Conservation (phyloP, 768 basidiomycete species). For the Hirschioporus abietinus region DNA sequence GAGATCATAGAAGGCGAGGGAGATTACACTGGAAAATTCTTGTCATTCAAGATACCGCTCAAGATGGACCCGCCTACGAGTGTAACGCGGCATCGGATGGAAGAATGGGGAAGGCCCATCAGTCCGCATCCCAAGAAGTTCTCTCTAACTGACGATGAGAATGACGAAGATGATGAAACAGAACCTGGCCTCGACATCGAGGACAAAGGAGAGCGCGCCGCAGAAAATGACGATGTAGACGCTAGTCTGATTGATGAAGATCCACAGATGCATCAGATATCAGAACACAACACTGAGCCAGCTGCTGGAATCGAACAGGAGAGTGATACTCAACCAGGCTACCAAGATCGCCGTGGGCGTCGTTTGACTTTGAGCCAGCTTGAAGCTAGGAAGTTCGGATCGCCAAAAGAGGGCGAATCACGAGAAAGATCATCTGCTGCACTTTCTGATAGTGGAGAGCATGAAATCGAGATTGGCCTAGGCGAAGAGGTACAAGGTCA, state of each 20-base stretch:
- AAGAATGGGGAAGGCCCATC: conserved; percentile 63
- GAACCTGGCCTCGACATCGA: conserved; percentile 12
- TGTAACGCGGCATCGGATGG: conserved; percentile 41
- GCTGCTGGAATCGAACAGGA: conserved; percentile 19
- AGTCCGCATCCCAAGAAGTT: conserved; percentile 37
- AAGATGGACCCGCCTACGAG: conserved; percentile 65
- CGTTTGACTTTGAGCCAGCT: conserved; percentile 26
- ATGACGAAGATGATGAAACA: conserved; percentile 24
- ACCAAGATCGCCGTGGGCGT: conserved; percentile 28
- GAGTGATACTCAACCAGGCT: conserved; percentile 5
- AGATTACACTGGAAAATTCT: conserved; percentile 66
- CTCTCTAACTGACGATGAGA: conserved; percentile 11
- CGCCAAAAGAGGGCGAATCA: conserved; percentile 7
- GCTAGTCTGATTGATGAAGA: not conserved
- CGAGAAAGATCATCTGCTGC: not conserved
- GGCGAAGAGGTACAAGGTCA: conserved; percentile 17
- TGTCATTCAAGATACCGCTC: conserved; percentile 48
- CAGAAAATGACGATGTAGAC: not conserved
- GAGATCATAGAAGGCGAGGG: conserved; percentile 39
- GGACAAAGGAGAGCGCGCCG: conserved; percentile 1
- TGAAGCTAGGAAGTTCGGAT: conserved; percentile 18
- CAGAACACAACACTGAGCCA: conserved; percentile 20
- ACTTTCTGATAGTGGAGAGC: conserved; percentile 5
- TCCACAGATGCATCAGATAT: conserved; percentile 1
- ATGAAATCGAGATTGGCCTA: conserved; percentile 13